Evolutionary conservation across 2,329 filamentous ascomycete species (phyloP).

Genomic region (Parastagonospora nodorum): DNA sequence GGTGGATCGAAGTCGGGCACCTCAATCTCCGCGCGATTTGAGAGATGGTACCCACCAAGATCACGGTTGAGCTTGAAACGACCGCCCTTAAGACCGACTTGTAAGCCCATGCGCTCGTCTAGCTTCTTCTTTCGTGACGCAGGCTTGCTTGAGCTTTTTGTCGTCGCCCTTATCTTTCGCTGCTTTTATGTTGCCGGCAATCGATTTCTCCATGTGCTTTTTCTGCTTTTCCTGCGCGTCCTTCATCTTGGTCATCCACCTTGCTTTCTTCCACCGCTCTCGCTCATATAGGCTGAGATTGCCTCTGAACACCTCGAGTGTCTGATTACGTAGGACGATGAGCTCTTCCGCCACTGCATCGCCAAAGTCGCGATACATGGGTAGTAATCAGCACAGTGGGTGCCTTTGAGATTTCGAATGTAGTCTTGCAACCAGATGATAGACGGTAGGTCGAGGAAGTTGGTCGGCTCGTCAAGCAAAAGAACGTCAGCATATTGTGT

Average conservation of each 20-base stretch:
- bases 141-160: conserved; percentile 84
- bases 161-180: conserved; percentile 80
- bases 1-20: conserved; percentile 64
- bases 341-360: conserved; percentile 77
- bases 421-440: conserved; percentile 85
- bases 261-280: conserved; percentile 68
- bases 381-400: conserved; percentile 77
- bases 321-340: conserved; percentile 74
- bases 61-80: conserved; percentile 84
- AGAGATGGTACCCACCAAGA: conserved; percentile 56
- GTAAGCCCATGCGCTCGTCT: conserved; percentile 78
- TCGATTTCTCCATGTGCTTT: conserved; percentile 79
- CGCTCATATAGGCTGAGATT: conserved; percentile 74
- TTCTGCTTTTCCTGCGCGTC: conserved; percentile 81
- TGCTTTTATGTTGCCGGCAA: conserved; percentile 73
- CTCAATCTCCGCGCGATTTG: conserved; percentile 69
- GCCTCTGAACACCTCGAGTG: conserved; percentile 74
- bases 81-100: conserved; percentile 72
- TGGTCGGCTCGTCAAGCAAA: conserved; percentile 85
- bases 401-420: conserved; percentile 61
- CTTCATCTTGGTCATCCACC: conserved; percentile 74
- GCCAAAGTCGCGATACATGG: conserved; percentile 81
- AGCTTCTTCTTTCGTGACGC: conserved; percentile 84
- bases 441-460: conserved; percentile 80
- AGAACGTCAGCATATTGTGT: conserved; percentile 77